Percentiles rank a stretch among this genome's conserved stretches.
These are phyloP conservation scores for Phytophthora palmivora DNA, from an alignment of 352 stramenopile species.

Conservation along the genomic window DNA sequence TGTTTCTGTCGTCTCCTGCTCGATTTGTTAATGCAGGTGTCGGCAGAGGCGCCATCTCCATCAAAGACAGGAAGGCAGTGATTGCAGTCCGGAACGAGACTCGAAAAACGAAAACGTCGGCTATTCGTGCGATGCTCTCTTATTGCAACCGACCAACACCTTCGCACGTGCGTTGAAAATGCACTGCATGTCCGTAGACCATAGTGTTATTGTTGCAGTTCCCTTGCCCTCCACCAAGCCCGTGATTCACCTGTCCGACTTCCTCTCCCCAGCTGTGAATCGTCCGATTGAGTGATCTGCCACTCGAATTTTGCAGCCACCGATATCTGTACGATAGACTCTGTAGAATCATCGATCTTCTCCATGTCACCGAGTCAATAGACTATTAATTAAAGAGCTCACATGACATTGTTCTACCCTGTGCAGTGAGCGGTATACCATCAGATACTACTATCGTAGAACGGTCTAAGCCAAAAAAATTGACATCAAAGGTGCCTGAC, in stretches of 20 bases:
- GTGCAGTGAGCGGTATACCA: no score
- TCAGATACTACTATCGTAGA: no score
- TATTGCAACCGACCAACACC: background rate
- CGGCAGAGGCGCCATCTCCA: conserved; percentile 8
- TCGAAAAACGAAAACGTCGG: no score
- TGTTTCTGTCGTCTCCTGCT: conserved; percentile 40
- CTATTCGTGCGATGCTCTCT: no score
- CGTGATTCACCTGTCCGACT: conserved; percentile 20
- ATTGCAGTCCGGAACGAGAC: conserved; percentile 7
- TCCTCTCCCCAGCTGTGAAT: conserved; percentile 26
- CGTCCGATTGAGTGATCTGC: conserved; percentile 31
- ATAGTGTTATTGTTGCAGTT: background rate
- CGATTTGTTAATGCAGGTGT: conserved; percentile 28
- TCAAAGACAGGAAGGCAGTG: background rate
- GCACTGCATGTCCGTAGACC: no score
- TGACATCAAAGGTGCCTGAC: no score
- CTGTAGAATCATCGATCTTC: background rate
- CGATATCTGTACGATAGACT: background rate
- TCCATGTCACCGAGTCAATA: no score
- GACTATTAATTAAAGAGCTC: no score
- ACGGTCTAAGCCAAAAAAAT: no score
- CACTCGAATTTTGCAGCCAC: background rate
- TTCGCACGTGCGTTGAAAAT: conserved; percentile 12
- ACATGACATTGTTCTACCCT: no score
- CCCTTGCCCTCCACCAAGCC: conserved; percentile 27